Evolutionary conservation across 2,329 filamentous ascomycete genomes (phyloP).

Genomic region (Elsinoe fawcettii): DNA sequence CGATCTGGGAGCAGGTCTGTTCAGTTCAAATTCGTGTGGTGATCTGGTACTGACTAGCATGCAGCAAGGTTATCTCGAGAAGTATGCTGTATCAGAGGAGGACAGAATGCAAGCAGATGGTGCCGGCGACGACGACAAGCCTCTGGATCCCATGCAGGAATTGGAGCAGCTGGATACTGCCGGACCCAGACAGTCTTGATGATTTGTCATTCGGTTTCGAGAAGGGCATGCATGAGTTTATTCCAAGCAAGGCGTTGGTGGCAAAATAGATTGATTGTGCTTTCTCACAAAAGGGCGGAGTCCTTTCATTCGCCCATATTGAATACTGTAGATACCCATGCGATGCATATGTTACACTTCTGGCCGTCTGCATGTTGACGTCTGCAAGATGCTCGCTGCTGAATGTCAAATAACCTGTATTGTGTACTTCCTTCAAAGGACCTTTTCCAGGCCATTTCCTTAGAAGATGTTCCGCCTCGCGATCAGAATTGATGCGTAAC

Average conservation of each 20-base stretch:
- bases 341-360: neutral
- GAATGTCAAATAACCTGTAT: neutral
- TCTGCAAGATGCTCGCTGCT: neutral
- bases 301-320: neutral
- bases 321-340: slow-evolving; percentile 5
- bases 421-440: no score
- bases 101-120: slow-evolving; percentile 57
- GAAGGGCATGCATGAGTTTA: neutral
- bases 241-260: slow-evolving; percentile 3
- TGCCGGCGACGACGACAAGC: slow-evolving; percentile 43
- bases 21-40: slow-evolving; percentile 1
- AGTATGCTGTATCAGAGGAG: slow-evolving; percentile 77
- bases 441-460: no score
- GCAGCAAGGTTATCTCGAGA: slow-evolving; percentile 87
- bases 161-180: slow-evolving; percentile 89
- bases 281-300: neutral
- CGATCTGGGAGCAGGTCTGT: slow-evolving; percentile 90
- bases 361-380: neutral
- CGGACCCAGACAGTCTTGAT: slow-evolving; percentile 71
- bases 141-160: slow-evolving; percentile 88
- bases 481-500: no score
- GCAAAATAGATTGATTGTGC: neutral
- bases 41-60: slow-evolving; percentile 20
- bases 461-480: no score
- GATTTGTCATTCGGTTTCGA: neutral